Evolutionary conservation across 2,329 filamentous ascomycete species (phyloP).

Genomic region (Albophoma yamanashiensis): DNA sequence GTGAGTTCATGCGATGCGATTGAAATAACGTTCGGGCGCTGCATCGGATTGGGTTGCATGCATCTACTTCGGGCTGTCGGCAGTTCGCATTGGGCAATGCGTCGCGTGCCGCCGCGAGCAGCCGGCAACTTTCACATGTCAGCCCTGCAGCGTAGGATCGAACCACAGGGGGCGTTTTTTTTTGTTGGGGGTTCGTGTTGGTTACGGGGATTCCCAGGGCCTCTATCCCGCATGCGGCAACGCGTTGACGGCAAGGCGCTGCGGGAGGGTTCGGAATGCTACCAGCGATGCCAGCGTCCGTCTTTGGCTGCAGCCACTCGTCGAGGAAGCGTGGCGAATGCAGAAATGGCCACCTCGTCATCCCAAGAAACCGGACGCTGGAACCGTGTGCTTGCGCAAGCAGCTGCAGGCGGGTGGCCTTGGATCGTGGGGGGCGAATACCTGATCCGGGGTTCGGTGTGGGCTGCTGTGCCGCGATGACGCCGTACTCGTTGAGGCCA

Average conservation of each 20-base stretch:
- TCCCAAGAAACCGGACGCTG: not conserved
- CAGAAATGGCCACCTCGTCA: not conserved
- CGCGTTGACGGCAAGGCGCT: not conserved
- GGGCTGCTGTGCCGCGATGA: not conserved
- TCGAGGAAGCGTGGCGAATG: not conserved
- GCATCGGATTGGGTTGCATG: not conserved
- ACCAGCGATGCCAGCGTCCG: not conserved
- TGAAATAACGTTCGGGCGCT: not conserved
- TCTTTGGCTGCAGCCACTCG: not conserved
- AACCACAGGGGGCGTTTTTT: constrained; percentile 1
- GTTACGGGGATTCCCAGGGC: not conserved
- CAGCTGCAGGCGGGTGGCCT: not conserved
- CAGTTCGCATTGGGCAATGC: not conserved
- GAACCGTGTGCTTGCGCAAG: no score
- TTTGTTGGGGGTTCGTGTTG: constrained; percentile 1
- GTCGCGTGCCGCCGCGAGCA: not conserved
- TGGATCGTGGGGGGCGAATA: not conserved
- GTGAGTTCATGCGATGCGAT: not conserved
- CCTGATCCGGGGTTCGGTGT: not conserved
- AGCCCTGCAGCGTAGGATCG: not conserved
- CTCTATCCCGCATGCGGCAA: constrained; percentile 1
- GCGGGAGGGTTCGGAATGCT: not conserved
- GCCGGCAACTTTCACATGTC: not conserved
- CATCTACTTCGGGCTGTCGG: not conserved
- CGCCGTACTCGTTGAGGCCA: not conserved